A percentile compares a stretch with the other conserved stretches of the same genome.
phyloP scores from a whole-genome alignment of 257 asterid genomes.

The Nicotiana tomentosiformis region DNA sequence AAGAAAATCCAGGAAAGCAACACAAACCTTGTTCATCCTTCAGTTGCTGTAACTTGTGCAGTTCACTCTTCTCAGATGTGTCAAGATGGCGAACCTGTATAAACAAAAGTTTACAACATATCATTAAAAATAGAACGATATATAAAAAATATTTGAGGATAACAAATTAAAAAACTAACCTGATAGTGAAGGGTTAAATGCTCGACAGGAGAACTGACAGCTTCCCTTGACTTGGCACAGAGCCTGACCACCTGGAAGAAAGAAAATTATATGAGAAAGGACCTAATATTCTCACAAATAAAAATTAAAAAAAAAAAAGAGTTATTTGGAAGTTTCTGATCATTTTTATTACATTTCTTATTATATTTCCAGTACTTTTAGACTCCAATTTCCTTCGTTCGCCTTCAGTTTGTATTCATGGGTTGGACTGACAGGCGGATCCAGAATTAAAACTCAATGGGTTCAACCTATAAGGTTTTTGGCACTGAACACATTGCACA shows the following conservation, averaged over 20 bases:
- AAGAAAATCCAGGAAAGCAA: neutral
- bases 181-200: conserved; percentile 97
- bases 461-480: no score
- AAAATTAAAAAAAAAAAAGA: neutral
- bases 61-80: conserved; percentile 98
- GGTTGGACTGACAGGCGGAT: neutral
- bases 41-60: conserved; percentile 91
- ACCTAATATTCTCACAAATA: neutral
- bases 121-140: neutral
- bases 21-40: conserved; percentile 94
- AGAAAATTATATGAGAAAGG: neutral
- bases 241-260: conserved; percentile 79
- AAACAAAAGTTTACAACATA: neutral
- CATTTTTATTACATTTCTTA: neutral
- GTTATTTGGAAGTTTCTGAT: neutral
- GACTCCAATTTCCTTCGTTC: neutral
- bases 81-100: conserved; percentile 96
- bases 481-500: no score
- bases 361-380: neutral
- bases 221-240: conserved; percentile 99
- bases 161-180: conserved; percentile 28
- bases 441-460: no score
- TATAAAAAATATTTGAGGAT: neutral
- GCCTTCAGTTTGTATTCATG: neutral
- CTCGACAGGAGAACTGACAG: conserved; percentile 98